Base-by-base conservation (phyloP, 495 filamentous ascomycete species). In the Platismatia glauca region DNA sequence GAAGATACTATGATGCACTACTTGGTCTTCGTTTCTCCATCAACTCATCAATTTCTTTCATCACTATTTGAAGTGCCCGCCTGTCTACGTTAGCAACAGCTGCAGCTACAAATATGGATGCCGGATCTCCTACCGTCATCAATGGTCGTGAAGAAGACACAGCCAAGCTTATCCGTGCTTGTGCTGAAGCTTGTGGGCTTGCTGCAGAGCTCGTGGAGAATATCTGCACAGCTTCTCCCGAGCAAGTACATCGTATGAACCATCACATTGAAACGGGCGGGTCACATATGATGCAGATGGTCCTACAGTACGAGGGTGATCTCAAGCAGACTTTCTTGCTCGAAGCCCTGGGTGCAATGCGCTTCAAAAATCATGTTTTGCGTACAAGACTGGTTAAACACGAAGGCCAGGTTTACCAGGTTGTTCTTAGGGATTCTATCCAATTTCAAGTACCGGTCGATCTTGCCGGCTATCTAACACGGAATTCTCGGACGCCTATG, bases 111-210 rank as follows among this genome's bases (percentile, higher is more conserved):
- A 22, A 1, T n/a, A 53, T 53, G 50, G 50, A 53, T 7, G 29
- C 29, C 50, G 16, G 7, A 13, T 9, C 29, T 20, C 29, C 13
- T 2, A 33, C 9, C 15, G 18, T 7, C 15, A 20, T 0, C 12
- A 9, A 31, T 5, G 18, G 6, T 13, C 48, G 15, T 13, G 18
- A 7, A 0, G 15, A 20, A 33, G 50, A 53, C 6, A 20, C 5
- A 16, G 16, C 1, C 6, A 53, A 53, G 50, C 1, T 33, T 20
- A n/a, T 53, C 68, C 62, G 16, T n/a, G 48, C 59, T 61, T 61
- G 59, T 55, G 59, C 59, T 37, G 11, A 55, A 61, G 59, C 46
- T 27, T 61, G 48, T 20, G 31, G 52, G 12, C 34, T 61, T 29
- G 35, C 16, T 29, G 18, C 7, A 11, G 22, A 31, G 4, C 8